Evolutionary conservation across 257 asterid species (phyloP), one percentile per base, ranked within the genome.

Genomic region (Capsicum chinense): DNA sequence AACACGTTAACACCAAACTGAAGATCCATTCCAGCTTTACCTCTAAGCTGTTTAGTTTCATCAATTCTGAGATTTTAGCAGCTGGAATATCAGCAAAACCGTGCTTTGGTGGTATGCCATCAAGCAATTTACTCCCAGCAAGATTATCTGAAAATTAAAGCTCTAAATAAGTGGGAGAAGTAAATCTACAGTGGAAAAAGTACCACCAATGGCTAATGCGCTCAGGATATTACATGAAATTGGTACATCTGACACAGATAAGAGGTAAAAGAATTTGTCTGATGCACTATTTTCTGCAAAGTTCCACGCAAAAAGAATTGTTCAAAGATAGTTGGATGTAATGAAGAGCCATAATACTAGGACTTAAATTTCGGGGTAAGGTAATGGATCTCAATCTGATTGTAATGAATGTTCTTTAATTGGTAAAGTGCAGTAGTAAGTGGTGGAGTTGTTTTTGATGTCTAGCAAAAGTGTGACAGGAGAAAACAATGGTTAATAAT

Each of bases 11-110:
- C 47, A 48, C 7, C 59, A 81, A 85, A 6, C 15, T 60, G 62
- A 76, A 80, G 80, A 17, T 10, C 69, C 52, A 52, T 68, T 68
- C 79, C 63, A 67, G 80, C 63, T 54, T 52, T 88, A 94, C 99
- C 99, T 94, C 97, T 88, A 95, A 87, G 87, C 87, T 91, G 70
- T 93, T 92, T 88, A 89, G 74, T 83, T 93, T 95, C 96, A 91
- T 89, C 86, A 93, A 58, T 84, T 95, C 99, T 79, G 96, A 87
- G 83, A 94, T 89, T 89, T 90, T 95, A 86, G 93, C 85, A 85
- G 89, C 88, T 58, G 89, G 91, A 37, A 91, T 79, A 85, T 92
- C 97, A 80, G 74, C 89, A 86, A 57, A 80, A 50, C 93, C 93
- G 76, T 88, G 87, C 89, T 91, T 94, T 52, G 87, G 80, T 70